phyloP scores from a whole-genome alignment of 202 grass and related monocot genomes.

The Musa balbisiana region DNA sequence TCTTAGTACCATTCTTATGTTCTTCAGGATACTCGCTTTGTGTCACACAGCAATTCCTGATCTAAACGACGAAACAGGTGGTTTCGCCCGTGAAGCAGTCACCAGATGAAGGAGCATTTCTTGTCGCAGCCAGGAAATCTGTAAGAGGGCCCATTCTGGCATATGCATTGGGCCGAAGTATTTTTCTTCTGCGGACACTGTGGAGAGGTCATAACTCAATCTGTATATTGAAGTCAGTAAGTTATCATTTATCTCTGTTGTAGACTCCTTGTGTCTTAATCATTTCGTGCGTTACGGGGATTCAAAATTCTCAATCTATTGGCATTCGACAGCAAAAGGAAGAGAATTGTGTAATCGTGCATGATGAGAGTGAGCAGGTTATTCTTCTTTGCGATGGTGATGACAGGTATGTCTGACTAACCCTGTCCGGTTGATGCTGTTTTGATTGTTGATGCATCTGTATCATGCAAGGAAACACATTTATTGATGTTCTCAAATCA shows the following conservation, averaged over 20 bases:
- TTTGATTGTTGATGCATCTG: conserved; percentile 5
- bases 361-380: conserved; percentile 74
- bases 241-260: conserved; percentile 1
- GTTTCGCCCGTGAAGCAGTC: conserved; percentile 81
- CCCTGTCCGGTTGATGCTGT: conserved; percentile 13
- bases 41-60: conserved; percentile 91
- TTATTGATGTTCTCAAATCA: not conserved
- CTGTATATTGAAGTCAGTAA: conserved; percentile 12
- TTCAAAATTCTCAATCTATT: conserved; percentile 99
- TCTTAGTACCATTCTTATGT: conserved; percentile 43
- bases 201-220: conserved; percentile 55
- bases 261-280: conserved; percentile 25
- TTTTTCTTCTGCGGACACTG: conserved; percentile 39
- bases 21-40: conserved; percentile 83
- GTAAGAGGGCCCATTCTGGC: conserved; percentile 76
- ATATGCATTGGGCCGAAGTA: conserved; percentile 62
- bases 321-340: conserved; percentile 97
- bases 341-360: conserved; percentile 89
- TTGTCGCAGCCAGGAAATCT: conserved; percentile 91
- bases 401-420: conserved; percentile 46
- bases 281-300: conserved; percentile 33
- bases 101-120: conserved; percentile 88
- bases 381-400: conserved; percentile 91
- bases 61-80: conserved; percentile 56
- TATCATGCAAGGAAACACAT: no score